Evolutionary conservation across 805 yeast genomes (phyloP).

Genomic region (Ascoidea asiatica): DNA sequence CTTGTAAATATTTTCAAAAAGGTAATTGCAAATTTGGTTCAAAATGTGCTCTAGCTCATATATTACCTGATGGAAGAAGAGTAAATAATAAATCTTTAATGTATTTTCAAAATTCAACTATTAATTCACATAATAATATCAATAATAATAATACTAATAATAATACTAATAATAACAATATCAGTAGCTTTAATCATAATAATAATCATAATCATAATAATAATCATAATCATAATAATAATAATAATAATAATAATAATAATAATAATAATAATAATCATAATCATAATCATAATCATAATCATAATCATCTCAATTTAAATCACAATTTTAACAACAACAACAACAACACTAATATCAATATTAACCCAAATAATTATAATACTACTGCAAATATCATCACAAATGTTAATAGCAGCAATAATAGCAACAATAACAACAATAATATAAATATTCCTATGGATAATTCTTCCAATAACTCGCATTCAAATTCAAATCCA

Average conservation of each 20-base stretch:
- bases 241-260: too few species aligned
- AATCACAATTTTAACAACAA: neutral
- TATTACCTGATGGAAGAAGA: conserved; percentile 78
- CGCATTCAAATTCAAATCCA: neutral
- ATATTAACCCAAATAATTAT: neutral
- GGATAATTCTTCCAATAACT: too few species aligned
- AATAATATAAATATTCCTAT: too few species aligned
- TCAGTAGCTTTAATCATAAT: neutral
- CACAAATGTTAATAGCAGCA: conserved; percentile 1
- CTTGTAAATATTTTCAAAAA: conserved; percentile 88
- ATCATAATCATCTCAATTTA: neutral
- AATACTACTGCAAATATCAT: neutral
- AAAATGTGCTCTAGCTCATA: conserved; percentile 90
- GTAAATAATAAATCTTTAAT: conserved; percentile 39
- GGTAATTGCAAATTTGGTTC: conserved; percentile 96
- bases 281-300: too few species aligned
- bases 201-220: neutral
- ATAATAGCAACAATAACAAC: neutral
- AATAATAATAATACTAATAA: neutral
- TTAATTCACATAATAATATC: neutral
- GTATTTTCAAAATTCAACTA: neutral
- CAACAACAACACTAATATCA: neutral
- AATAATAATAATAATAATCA: too few species aligned
- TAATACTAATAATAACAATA: neutral
- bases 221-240: neutral